Base-by-base conservation (phyloP, 495 filamentous ascomycete genomes). In the Podospora didyma region DNA sequence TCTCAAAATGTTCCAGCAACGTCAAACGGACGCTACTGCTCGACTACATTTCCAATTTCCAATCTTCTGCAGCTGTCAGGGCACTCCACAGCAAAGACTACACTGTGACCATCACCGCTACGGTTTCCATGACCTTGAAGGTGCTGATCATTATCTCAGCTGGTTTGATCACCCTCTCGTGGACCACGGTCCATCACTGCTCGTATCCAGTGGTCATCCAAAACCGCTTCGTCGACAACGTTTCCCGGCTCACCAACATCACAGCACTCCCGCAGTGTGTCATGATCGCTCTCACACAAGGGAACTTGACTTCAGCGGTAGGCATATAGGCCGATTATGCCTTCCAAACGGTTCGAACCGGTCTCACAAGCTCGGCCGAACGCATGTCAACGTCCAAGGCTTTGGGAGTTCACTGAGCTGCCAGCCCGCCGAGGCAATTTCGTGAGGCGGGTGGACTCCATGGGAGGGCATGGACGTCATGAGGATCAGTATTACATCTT, bases 31-130 rank as follows among this genome's bases (percentile, higher is more conserved):
- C 51, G 12, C 19, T 59, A 7, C 45, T 59, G n/a, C 51, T 54
- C 6, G 57, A 59, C 45, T 59, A 59, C 23, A 16, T 59, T n/a
- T 49, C 50, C 14, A 31, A 41, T 16, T 42, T 59, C 17, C 28
- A 35, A 31, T 44, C 46, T 2, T 31, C 12, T 10, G 39, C 51
- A 7, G n/a, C 54, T 2, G 16, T 49, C 23, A 26, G 34, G n/a
- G 42, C 51, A 0, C 9, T 49, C 14, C 26, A 44, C 4, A 59
- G 45, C 26, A n/a, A 23, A 19, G 57, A 59, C 51, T 54, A 12
- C 10, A 2, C 49, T 3, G 57, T 59, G 4, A 16, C 57, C 21
- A 19, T 42, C 14, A 42, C 51, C 11, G 28, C 51, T 2, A 24
- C 7, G 2, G 39, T 50, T 10, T 54, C 57, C 16, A 24, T 59